phyloP scores from a whole-genome alignment of 106 monocot genomes.

The Agapanthus africanus region DNA sequence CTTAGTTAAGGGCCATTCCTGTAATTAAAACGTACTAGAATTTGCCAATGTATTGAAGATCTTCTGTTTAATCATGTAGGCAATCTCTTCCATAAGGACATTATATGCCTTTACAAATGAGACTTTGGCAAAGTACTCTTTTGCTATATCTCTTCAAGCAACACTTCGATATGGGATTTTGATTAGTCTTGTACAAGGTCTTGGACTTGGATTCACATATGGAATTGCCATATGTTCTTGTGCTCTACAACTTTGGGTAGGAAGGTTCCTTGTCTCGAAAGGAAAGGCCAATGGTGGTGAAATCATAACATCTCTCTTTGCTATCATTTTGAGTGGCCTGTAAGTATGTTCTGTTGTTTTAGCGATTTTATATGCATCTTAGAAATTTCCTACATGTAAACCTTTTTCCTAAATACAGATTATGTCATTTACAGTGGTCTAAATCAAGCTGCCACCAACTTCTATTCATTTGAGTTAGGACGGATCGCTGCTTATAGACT shows the following conservation, averaged over 20 bases:
- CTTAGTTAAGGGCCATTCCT: too few species aligned
- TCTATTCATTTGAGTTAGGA: constrained; percentile 97
- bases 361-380: not conserved
- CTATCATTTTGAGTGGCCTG: constrained; percentile 96
- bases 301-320: constrained; percentile 78
- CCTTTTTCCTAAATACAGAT: constrained; percentile 13
- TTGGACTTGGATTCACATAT: constrained; percentile 98
- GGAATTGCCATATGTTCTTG: constrained; percentile 98
- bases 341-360: constrained; percentile 29
- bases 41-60: not conserved
- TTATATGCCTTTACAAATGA: constrained; percentile 94
- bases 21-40: too few species aligned
- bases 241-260: constrained; percentile 96
- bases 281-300: constrained; percentile 89
- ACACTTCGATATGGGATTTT: constrained; percentile 95
- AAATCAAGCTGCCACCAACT: constrained; percentile 98
- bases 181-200: constrained; percentile 97
- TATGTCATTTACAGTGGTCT: constrained; percentile 48
- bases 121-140: constrained; percentile 96
- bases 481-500: constrained; percentile 96
- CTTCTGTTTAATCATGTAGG: constrained; percentile 45
- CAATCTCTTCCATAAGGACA: constrained; percentile 87
- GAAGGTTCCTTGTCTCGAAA: constrained; percentile 62
- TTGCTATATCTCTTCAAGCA: constrained; percentile 96
- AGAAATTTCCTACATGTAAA: not conserved